Evolutionary conservation across 495 filamentous ascomycete genomes (phyloP), one percentile per base, ranked within the genome.

Genomic region (Podospora didyma): DNA sequence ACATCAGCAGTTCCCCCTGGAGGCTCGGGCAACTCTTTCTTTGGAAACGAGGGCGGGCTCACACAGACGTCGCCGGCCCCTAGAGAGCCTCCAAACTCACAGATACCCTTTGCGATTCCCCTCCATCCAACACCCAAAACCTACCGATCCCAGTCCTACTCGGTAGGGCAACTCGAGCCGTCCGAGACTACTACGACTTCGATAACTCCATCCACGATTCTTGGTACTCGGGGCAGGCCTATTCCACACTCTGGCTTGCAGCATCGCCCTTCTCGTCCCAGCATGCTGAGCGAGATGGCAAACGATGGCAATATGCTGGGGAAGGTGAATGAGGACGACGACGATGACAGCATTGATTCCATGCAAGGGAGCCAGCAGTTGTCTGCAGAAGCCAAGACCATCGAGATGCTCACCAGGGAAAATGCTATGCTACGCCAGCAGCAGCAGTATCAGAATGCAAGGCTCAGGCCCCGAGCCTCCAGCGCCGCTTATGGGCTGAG

Each of bases 111-210:
- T 57, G 82, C 89, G 6, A 96, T 96, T 56, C 92, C 92, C 3
- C 76, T 97, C 14, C 89, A 96, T 58, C 92, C 92, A 3, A 94
- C 91, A 0, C 89, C 88, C 10, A 94, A 96, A 65, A 93, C 89
- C 2, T 95, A 95, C 64, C 88, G 94, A 28, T 98, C 94, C 14
- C 90, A 96, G 73, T 98, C 94, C 5, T 97, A 97, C 69, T 97
- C 93, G 2, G 92, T 96, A 24, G 94, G 94, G 22, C 94, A 98
- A 68, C 71, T 89, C 58, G 92, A 96, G 22, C 80, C 86, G 26
- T 31, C 26, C 7, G 90, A 96, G 72, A 55, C 81, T 16, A 74
- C 73, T 52, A 73, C 79, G 58, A 60, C 76, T 39, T 68, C 76
- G 17, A 65, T 66, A 67, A 75, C 61, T 61, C 62, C 69, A 22